Base-by-base conservation (phyloP, 2,329 filamentous ascomycete genomes). In the Nigrospora sphaerica region DNA sequence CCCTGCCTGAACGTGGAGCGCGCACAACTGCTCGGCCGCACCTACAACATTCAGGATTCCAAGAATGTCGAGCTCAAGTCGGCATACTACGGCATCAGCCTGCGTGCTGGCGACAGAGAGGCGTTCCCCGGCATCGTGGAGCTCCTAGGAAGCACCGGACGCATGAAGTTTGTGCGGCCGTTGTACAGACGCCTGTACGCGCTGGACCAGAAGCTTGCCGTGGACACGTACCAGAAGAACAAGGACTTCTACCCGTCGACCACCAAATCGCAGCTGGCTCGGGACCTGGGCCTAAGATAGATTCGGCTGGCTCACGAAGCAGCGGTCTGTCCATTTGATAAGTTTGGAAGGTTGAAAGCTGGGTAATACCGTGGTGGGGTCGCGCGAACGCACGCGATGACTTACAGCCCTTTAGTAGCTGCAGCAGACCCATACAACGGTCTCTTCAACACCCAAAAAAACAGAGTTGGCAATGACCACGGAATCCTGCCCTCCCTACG, bases 161-260 rank as follows among this genome's bases (percentile, higher is more conserved):
- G 93, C 47, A 97, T 98, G 93, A 97, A 97, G 77, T 97, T 92
- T 66, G 92, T 97, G 49, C 76, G 92, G 41, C 89, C 92, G 18
- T 68, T 97, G 60, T 96, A 85, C 70, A 78, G 85, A 50, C 77
- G 80, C 42, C 70, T 98, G 54, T 84, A 85, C 59, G 81, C 83
- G 63, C 80, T 87, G 35, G 85, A 96, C 67, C 73, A 80, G 40
- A 71, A 81, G 23, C 67, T 95, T 58, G 92, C 93, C 0, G 67
- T 92, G 45, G 73, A 81, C 62, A 95, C 91, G 0, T 96, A 95
- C 67, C 79, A 86, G 68, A 86, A 85, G 76, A 85, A 95, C 64
- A 86, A 78, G 67, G 84, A 90, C 52, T 97, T 97, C 62, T 98
- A 97, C 63, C 92, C 97, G 62, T 93, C 93, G 2, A 96, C 97